Percentiles rank a stretch among this genome's conserved stretches.
These are phyloP conservation scores for Inosperma sp. DNA, from an alignment of 768 basidiomycete genomes.

Conservation along the genomic window DNA sequence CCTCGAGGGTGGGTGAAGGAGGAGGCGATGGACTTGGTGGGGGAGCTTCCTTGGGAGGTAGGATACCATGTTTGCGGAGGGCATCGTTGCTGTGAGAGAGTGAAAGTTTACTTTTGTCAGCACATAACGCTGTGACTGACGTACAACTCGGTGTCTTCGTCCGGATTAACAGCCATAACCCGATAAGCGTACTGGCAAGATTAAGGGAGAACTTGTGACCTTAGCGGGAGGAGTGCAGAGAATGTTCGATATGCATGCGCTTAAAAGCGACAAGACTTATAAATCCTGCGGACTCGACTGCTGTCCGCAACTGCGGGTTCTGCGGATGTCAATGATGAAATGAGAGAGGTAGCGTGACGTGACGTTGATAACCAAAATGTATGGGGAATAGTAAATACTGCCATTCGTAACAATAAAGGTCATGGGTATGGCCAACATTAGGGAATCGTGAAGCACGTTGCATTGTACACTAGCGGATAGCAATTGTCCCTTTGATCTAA, in stretches of 20 bases:
- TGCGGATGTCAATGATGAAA: too few species aligned
- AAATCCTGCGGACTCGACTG: not conserved
- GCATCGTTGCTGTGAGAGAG: slow-evolving; percentile 74
- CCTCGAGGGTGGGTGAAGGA: slow-evolving; percentile 65
- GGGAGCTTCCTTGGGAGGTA: slow-evolving; percentile 67
- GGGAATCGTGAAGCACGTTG: too few species aligned
- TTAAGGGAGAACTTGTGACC: not conserved
- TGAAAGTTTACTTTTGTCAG: not conserved
- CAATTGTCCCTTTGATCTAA: too few species aligned
- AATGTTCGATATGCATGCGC: too few species aligned
- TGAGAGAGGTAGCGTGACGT: too few species aligned
- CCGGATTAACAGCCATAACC: slow-evolving; percentile 70
- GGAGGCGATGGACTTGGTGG: slow-evolving; percentile 81
- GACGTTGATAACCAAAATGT: too few species aligned
- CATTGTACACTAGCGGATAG: too few species aligned
- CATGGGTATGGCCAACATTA: too few species aligned
- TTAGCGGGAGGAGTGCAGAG: too few species aligned
- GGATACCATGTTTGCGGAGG: slow-evolving; percentile 86
- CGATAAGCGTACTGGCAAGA: not conserved
- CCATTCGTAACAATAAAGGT: not conserved
- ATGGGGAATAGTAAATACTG: too few species aligned
- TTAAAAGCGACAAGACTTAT: too few species aligned
- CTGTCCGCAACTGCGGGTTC: too few species aligned
- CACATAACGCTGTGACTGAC: slow-evolving; percentile 22
- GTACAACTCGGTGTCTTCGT: slow-evolving; percentile 97